Evolutionary conservation across 805 yeast genomes (phyloP), one percentile per base, ranked within the genome.

Genomic region (Yamadazyma tumulicola): DNA sequence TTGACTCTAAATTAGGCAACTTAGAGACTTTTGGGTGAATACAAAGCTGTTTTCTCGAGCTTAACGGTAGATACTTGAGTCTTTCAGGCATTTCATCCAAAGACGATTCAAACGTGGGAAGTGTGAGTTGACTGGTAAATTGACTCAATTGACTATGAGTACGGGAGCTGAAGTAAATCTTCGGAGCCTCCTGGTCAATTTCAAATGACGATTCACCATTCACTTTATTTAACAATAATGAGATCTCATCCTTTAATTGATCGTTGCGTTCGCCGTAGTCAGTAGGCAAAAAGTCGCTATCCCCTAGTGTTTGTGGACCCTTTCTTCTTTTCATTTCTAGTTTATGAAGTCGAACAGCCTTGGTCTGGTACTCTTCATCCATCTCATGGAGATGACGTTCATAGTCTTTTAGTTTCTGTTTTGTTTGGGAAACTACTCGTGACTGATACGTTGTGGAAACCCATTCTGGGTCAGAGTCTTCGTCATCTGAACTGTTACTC

Each of bases 111-210:
- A 86, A 81, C 0, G 59, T 42, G 0, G 94, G 77, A 16, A 82
- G 49, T 28, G 66, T 53, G 24, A 89, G 57, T 47, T 91, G 96
- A 11, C 75, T 17, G 0, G 87, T 75, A 50, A 89, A 85, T 51
- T 89, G 97, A 23, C 69, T 67, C 29, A 89, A 62, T 53, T 89
- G 97, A 0, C 96, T 85, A 51, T 89, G 97, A 0, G 97, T 89
- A 56, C 97, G 66, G 2, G 96, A 86, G 0, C 95, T 71, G 51
- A 79, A 88, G 46, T 60, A 75, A 1, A 89, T 75, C 45, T 79
- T 48, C 4, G 41, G 39, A 0, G 75, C 25, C n/a, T 29, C 29
- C 3, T 34, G 27, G 29, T 42, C 48, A 25, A 40, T 31, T 22
- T 44, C 46, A 26, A 47, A 54, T n/a, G 39, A 38, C 5, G 52